Conservation (phyloP, 2,329 filamentous ascomycete species). For the Sporothrix pseudoabietina region DNA sequence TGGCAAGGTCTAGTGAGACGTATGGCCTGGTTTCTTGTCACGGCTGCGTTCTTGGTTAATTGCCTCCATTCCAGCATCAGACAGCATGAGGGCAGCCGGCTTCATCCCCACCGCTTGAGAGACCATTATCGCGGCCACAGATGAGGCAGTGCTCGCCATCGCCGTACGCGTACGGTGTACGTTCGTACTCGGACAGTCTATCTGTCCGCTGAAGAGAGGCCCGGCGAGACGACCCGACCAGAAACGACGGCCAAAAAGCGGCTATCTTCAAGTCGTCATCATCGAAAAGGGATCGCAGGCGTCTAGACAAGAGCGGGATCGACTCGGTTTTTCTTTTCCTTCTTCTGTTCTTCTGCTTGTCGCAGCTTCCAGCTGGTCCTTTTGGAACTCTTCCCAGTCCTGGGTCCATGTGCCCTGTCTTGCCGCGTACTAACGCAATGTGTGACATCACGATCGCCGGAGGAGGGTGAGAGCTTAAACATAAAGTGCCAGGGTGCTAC, state of each 20-base stretch:
- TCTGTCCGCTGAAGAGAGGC: constrained; percentile 14
- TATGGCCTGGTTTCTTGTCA: background rate
- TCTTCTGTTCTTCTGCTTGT: background rate
- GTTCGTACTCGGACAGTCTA: constrained; percentile 8
- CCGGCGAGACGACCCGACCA: constrained; percentile 1
- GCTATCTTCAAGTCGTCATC: background rate
- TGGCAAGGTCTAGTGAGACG: background rate
- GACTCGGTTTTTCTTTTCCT: background rate
- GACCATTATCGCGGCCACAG: background rate
- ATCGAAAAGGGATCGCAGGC: background rate
- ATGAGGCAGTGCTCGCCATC: background rate
- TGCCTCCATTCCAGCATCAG: constrained; percentile 4
- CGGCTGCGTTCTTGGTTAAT: constrained; percentile 11
- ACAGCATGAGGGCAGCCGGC: background rate
- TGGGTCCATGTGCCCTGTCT: background rate
- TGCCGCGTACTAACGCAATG: background rate
- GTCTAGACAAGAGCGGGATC: constrained; percentile 5
- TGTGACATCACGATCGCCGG: constrained; percentile 31
- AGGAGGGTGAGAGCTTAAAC: background rate
- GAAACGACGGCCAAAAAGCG: background rate
- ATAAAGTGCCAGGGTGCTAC: background rate
- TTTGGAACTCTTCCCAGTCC: background rate
- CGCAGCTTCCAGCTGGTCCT: background rate
- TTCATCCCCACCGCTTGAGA: background rate
- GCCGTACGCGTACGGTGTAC: too few relatives aligned